Evolutionary conservation across 2,329 filamentous ascomycete species (phyloP), one percentile per base, ranked within the genome.

Genomic region (Penicillium occitanis): DNA sequence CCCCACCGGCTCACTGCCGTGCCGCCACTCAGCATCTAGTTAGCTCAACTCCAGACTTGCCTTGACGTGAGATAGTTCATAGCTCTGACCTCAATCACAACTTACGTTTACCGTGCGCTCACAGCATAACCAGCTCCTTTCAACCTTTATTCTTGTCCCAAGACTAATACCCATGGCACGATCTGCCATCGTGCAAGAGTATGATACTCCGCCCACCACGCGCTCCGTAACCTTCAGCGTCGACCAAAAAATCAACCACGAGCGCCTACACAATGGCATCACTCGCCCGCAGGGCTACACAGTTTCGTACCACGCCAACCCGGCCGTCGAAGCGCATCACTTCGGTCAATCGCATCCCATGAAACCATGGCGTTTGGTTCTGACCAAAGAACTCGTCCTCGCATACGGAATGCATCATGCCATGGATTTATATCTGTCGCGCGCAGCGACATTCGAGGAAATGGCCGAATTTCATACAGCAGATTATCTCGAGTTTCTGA

Each of bases 271-370:
- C 68, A 83, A 91, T 78, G 90, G 88, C 71, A 91, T 97, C 73
- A 87, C 88, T 62, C 86, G 88, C 42, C 93, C 94, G 1, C 89
- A 90, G 74, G 93, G 93, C 71, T 93, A 96, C 80, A 93, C 86
- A 37, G 94, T 99, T 57, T 97, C 94, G 10, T 98, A 93, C 80
- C 95, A 99, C 78, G 92, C 93, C 80, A 97, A 97, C 74, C 91
- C 93, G 1, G 89, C 92, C 67, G 96, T 98, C 76, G 95, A 99
- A 81, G 91, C 91, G 75, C 94, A 98, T 79, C 95, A 99, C 78
- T 99, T 99, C 77, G 95, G 95, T 70, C 90, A 92, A 80, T 93
- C 92, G 10, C 95, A 99, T 82, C 95, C 95, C 22, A 99, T 99
- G 95, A 99, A 99, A 78, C 95, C 95, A 67, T 98, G 95, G 94